Evolutionary conservation across 768 basidiomycete species (phyloP).

Genomic region (Boletellus ananiceps): DNA sequence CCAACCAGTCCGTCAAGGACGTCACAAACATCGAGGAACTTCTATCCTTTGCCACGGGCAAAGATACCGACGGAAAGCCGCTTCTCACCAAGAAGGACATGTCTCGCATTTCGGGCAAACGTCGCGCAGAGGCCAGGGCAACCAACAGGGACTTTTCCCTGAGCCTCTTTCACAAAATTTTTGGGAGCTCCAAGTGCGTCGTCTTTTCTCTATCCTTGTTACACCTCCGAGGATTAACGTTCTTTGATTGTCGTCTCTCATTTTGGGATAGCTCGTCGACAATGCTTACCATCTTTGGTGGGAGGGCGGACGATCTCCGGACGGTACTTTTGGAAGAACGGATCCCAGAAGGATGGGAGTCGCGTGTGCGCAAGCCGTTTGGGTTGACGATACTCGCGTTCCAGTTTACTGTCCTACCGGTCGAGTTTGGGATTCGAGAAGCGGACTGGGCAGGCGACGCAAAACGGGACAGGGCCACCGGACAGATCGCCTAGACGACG

Average conservation of each 20-base stretch:
- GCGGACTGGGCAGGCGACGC: conserved; percentile 19
- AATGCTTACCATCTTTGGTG: conserved; percentile 65
- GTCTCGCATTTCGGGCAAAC: conserved; percentile 51
- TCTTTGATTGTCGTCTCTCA: background rate
- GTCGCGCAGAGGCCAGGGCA: conserved; percentile 53
- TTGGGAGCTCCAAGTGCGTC: conserved; percentile 67
- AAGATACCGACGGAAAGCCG: conserved; percentile 41
- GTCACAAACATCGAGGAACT: conserved; percentile 52
- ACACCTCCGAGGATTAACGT: background rate
- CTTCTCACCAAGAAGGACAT: conserved; percentile 58
- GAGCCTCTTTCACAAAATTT: conserved; percentile 50
- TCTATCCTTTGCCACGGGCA: conserved; percentile 56
- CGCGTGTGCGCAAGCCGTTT: conserved; percentile 44
- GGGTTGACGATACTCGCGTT: conserved; percentile 61
- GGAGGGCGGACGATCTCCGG: conserved; percentile 51
- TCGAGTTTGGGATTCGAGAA: conserved; percentile 20
- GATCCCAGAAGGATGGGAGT: conserved; percentile 68
- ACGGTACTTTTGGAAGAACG: conserved; percentile 61
- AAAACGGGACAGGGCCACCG: background rate
- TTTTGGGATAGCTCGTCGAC: conserved; percentile 51
- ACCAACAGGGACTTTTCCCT: conserved; percentile 58
- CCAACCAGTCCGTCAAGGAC: conserved; percentile 52
- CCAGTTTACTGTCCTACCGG: conserved; percentile 37
- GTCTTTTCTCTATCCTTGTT: conserved; percentile 16
- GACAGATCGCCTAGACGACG: background rate